Conservation (phyloP, 106 monocot species). For the Dendrobium officinale region DNA sequence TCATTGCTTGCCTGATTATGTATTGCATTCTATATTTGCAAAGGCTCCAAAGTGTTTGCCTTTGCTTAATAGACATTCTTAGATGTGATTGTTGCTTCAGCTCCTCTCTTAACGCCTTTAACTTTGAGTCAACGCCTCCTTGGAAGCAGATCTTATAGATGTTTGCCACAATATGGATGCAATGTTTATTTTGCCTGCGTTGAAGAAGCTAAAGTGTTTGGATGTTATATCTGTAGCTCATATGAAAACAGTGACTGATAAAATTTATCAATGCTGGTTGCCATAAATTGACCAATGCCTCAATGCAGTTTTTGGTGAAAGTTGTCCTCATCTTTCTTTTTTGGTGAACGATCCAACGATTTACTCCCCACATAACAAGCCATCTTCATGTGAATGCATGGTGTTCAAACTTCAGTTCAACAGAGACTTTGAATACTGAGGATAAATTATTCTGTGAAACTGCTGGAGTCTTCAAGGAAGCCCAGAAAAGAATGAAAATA, state of each 20-base stretch:
- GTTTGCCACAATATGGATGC: constrained; percentile 66
- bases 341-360: too few relatives aligned
- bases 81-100: constrained; percentile 45
- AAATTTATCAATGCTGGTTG: constrained; percentile 59
- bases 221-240: constrained; percentile 62
- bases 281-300: neutral
- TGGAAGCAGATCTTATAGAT: constrained; percentile 71
- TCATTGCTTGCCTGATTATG: constrained; percentile 66
- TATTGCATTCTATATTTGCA: constrained; percentile 47
- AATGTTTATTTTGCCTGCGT: constrained; percentile 55
- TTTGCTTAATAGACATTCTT: constrained; percentile 44
- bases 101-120: constrained; percentile 50
- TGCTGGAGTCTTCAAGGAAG: constrained; percentile 56
- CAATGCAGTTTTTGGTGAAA: too few relatives aligned
- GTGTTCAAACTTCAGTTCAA: constrained; percentile 49
- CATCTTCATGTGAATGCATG: constrained; percentile 29
- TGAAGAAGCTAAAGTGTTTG: constrained; percentile 47
- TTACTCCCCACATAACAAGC: too few relatives aligned
- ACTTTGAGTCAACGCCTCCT: constrained; percentile 72
- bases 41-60: constrained; percentile 39
- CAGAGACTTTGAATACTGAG: constrained; percentile 55
- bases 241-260: constrained; percentile 39
- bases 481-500: constrained; percentile 55
- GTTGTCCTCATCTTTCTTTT: too few relatives aligned
- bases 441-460: constrained; percentile 65